phyloP scores from a whole-genome alignment of 2,329 filamentous ascomycete genomes.

The Aspergillus sp. region DNA sequence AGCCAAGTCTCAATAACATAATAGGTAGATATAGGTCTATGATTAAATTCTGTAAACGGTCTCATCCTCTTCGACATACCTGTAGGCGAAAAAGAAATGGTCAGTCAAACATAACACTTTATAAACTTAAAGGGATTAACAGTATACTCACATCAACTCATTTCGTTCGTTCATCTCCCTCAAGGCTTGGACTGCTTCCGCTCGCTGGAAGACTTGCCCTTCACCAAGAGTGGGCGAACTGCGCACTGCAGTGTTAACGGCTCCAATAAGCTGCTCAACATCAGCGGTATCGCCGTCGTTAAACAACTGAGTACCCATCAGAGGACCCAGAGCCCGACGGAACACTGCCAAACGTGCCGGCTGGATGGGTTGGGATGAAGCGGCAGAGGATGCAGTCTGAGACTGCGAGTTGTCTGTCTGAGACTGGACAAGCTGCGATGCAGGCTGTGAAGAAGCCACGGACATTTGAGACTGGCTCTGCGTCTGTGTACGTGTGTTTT shows the following conservation, averaged over 20 bases:
- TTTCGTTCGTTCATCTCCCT: conserved; percentile 76
- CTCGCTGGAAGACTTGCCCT: conserved; percentile 57
- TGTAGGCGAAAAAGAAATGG: conserved; percentile 34
- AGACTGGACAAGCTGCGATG: conserved; percentile 62
- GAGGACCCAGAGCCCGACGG: conserved; percentile 72
- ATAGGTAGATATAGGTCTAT: conserved; percentile 1
- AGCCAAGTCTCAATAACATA: not conserved
- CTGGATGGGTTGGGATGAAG: conserved; percentile 36
- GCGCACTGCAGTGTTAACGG: conserved; percentile 70
- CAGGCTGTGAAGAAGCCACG: conserved; percentile 73
- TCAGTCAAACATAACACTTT: conserved; percentile 34
- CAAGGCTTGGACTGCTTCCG: conserved; percentile 73
- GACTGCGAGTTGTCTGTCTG: conserved; percentile 48
- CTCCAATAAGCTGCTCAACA: conserved; percentile 67
- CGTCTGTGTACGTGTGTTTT: conserved; percentile 36
- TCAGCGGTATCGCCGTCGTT: conserved; percentile 72
- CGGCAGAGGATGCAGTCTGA: conserved; percentile 43
- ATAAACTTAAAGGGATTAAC: not conserved
- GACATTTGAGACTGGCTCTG: conserved; percentile 54
- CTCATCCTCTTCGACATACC: conserved; percentile 50
- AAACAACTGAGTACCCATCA: conserved; percentile 80
- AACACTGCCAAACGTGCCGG: conserved; percentile 67
- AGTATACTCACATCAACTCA: conserved; percentile 76
- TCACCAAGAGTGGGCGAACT: conserved; percentile 41
- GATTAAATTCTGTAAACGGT: conserved; percentile 65